Evolutionary conservation across 441 rosid species (phyloP).

Genomic region (Pelargonium hybrid): DNA sequence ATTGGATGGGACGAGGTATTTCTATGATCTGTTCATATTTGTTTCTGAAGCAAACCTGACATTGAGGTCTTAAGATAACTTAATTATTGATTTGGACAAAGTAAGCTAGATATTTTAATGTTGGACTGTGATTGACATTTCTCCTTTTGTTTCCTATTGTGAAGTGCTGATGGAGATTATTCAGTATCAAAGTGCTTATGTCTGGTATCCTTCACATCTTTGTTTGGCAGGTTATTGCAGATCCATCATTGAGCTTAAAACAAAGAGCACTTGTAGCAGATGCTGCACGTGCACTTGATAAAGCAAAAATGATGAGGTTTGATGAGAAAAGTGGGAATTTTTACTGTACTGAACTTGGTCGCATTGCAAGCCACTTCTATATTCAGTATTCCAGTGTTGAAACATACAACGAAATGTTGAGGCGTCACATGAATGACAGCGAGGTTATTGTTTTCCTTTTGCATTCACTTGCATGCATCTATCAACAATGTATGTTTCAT

Average conservation of each 20-base stretch:
- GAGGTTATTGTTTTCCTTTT: constrained; percentile 45
- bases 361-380: constrained; percentile 98
- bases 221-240: constrained; percentile 70
- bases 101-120: not conserved
- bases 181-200: constrained; percentile 9
- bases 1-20: constrained; percentile 98
- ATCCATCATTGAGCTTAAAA: constrained; percentile 78
- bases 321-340: constrained; percentile 99
- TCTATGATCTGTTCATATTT: constrained; percentile 5
- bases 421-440: constrained; percentile 88
- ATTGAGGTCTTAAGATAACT: not conserved
- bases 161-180: constrained; percentile 1
- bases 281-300: constrained; percentile 97
- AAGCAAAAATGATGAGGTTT: constrained; percentile 99
- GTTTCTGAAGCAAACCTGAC: not conserved
- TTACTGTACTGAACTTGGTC: constrained; percentile 98
- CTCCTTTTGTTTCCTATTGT: constrained; percentile 3
- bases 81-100: not conserved
- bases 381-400: constrained; percentile 98
- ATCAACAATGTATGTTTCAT: constrained; percentile 14
- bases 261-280: constrained; percentile 87
- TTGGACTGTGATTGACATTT: not conserved
- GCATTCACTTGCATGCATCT: constrained; percentile 9
- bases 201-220: constrained; percentile 20
- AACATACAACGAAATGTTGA: constrained; percentile 93